Base-by-base conservation (phyloP, 768 basidiomycete species). In the Tubosaeta brunneosetosa region DNA sequence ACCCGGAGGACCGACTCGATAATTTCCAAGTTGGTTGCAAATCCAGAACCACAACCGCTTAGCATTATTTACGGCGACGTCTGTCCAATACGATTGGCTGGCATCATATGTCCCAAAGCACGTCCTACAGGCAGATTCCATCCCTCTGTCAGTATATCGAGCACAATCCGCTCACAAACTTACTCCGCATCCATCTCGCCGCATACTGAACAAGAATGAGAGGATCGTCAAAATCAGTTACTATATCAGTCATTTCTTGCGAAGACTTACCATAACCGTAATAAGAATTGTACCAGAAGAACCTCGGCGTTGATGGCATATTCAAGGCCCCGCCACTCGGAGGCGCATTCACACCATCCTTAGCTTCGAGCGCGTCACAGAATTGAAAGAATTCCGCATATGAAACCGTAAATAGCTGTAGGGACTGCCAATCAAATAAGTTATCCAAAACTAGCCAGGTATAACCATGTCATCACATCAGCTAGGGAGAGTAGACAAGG, bases 1-100 rank as follows among this genome's bases (percentile, higher is more conserved):
- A 25, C 58, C 64, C 6, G 77, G 77, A 3, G 76, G 74, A 31
- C 74, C 69, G 6, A 65, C 70, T 53, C 68, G 69, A 56, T 62
- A 71, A 51, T 55, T 86, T 31, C 87, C 87, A 1, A 88, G 75
- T 69, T 88, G 78, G 59, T 84, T 86, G 61, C 87, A 88, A 5
- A 86, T 80, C 87, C 87, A 88, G 51, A 71, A 67, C 86, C 86
- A 90, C 3, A 86, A 86, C 22, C 87, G 77, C 4, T 54, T 56
- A 0, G 72, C 52, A 53, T 88, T 82, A 63, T 86, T 70, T 34
- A 88, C 66, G 5, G 72, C 65, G 3, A 73, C 82, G 55, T 84
- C 69, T 12, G 82, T 84, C 70, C 74, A 89, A 64, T 60, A 78
- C 1, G 65, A 46, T 47, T 62, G 55, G 17, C 55, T 71, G 2